These are phyloP conservation scores for Trichosporon asahii DNA, from an alignment of 1,284 basidiomycete genomes.

Conservation along the genomic window DNA sequence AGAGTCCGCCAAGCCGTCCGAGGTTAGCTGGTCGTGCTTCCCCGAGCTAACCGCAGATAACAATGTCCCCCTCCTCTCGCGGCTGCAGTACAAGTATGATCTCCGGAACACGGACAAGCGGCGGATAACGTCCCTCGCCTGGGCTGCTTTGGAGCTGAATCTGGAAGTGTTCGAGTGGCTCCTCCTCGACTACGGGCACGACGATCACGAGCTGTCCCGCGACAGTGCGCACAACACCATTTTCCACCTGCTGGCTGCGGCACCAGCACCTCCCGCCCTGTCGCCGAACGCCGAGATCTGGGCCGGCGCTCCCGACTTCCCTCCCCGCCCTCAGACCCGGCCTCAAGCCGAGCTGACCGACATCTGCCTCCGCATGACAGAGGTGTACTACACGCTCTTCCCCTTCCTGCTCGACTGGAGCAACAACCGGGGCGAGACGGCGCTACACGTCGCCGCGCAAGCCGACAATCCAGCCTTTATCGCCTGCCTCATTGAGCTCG, in stretches of 20 bases:
- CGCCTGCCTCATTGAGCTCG: slow-evolving; percentile 67
- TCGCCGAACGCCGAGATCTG: slow-evolving; percentile 33
- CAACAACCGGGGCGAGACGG: slow-evolving; percentile 80
- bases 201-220: slow-evolving; percentile 85
- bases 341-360: slow-evolving; percentile 26
- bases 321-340: slow-evolving; percentile 22
- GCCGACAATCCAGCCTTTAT: slow-evolving; percentile 86
- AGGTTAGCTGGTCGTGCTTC: slow-evolving; percentile 26
- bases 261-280: slow-evolving; percentile 54
- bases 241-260: slow-evolving; percentile 77
- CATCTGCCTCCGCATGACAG: slow-evolving; percentile 36
- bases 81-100: slow-evolving; percentile 65
- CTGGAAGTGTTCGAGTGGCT: slow-evolving; percentile 88
- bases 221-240: slow-evolving; percentile 86
- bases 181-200: slow-evolving; percentile 73
- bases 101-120: slow-evolving; percentile 75
- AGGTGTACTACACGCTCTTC: slow-evolving; percentile 42
- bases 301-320: slow-evolving; percentile 30
- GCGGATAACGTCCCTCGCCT: slow-evolving; percentile 78
- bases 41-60: slow-evolving; percentile 62
- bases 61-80: slow-evolving; percentile 81
- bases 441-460: slow-evolving; percentile 79
- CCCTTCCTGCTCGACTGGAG: slow-evolving; percentile 84
- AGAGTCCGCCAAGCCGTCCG: slow-evolving; percentile 46
- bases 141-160: slow-evolving; percentile 77